Evolutionary conservation across 495 filamentous ascomycete species (phyloP), one percentile per base, ranked within the genome.

Genomic region (Neurospora terricola): DNA sequence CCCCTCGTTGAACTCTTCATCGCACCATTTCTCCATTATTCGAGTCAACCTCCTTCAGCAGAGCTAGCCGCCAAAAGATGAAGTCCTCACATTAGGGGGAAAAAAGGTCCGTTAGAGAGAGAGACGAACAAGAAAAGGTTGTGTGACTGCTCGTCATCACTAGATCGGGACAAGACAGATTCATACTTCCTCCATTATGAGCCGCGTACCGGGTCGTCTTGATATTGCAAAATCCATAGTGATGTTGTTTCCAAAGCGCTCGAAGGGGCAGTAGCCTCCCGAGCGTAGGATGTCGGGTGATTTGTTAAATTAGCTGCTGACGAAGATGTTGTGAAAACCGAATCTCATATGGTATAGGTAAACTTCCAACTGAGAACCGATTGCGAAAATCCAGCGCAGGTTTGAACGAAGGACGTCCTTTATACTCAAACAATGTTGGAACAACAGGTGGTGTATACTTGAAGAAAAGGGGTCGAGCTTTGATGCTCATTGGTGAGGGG

Each of bases 171-270:
- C 78, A 79, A 71, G 70, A 72, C 74, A 76, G 62, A 72, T 76
- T 73, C 69, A 73, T 38, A 73, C 71, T 37, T 73, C 68, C 75
- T 76, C 73, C 75, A 69, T 45, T 68, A 73, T 72, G 71, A 73
- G 72, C 66, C 69, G 76, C 76, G 38, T 72, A 45, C 73, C 62
- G 73, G 77, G 75, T 72, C 71, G 75, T 36, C 72, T 75, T 39
- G 78, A 83, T 85, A 85, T 87, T 80, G 84, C 85, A 87, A 86
- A 86, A 86, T 82, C 81, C 81, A 80, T 88, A 88, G 87, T 75
- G 82, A 87, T 88, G 81, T 85, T 83, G 81, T 88, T 84, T 88
- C 86, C 87, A 88, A 89, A 81, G 81, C 86, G 81, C 84, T 81
- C 81, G 79, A 78, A 78, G 74, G 79, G 82, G 83, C 83, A 81